Evolutionary conservation across 1,139 yeast genomes (phyloP).

Genomic region (Blastobotrys aristatus): DNA sequence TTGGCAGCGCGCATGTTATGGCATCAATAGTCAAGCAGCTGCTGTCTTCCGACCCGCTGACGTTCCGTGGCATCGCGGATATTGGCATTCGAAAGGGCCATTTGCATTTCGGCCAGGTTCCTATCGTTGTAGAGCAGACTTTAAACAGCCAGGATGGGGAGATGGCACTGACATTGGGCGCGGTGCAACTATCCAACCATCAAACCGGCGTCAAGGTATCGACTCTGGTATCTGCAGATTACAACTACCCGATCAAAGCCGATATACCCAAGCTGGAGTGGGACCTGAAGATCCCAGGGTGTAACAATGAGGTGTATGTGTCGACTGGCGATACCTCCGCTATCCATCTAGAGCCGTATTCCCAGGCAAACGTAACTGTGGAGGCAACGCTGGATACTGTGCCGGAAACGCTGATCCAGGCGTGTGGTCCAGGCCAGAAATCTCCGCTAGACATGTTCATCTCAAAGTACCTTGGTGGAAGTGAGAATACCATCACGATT

Average conservation of each 20-base stretch:
- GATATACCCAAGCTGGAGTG: slow-evolving; percentile 23
- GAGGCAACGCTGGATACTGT: slow-evolving; percentile 17
- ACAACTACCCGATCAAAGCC: slow-evolving; percentile 18
- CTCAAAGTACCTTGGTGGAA: slow-evolving; percentile 23
- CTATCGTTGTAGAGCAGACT: slow-evolving; percentile 20
- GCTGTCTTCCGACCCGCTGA: slow-evolving; percentile 20
- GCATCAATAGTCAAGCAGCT: slow-evolving; percentile 22
- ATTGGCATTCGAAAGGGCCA: slow-evolving; percentile 21
- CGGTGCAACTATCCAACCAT: neutral
- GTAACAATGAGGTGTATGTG: slow-evolving; percentile 19
- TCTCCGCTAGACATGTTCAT: slow-evolving; percentile 25
- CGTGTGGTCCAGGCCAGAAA: slow-evolving; percentile 21
- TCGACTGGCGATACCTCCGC: slow-evolving; percentile 21
- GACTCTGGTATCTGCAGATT: slow-evolving; percentile 17
- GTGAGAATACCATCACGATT: slow-evolving; percentile 16
- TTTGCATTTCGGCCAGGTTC: slow-evolving; percentile 21
- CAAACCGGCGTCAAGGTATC: slow-evolving; percentile 17
- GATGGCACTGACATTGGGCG: slow-evolving; percentile 9
- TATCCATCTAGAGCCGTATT: slow-evolving; percentile 19
- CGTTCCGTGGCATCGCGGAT: slow-evolving; percentile 19
- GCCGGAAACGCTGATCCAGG: slow-evolving; percentile 17
- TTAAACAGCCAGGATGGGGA: slow-evolving; percentile 16
- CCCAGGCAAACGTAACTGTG: slow-evolving; percentile 18
- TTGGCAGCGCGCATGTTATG: slow-evolving; percentile 24
- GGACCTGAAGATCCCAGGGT: slow-evolving; percentile 25